Base-by-base conservation (phyloP, 306 rosid species). In the Trifolium subterraneum region DNA sequence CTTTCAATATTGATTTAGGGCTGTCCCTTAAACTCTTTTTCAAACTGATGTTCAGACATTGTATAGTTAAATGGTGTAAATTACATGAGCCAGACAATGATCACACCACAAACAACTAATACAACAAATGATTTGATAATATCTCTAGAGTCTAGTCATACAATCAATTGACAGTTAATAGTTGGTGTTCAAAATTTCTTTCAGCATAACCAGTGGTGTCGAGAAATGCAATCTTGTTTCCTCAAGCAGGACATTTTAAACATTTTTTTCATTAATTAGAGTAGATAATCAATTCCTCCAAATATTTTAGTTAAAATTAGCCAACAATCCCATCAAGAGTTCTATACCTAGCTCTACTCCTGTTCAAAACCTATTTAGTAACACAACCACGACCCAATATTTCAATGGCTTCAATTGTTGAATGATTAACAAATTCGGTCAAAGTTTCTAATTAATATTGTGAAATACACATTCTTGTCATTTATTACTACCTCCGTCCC, bases 351-450 rank as follows among this genome's bases (percentile, higher is more conserved):
- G 54, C 67, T 39, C 36, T 78, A 62, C 50, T 50, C 18, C 16
- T 3, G 20, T 48, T 11, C 39, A 73, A 52, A 54, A 64, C 62
- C 16, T 35, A 19, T 27, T 10, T 54, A 45, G 63, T 45, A 56
- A 11, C 20, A 80, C 48, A 35, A 19, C 29, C 74, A 44, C 1
- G 51, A 31, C 61, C 27, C 19, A 56, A 41, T 38, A 71, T 74
- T 33, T 50, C 67, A 41, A 44, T 29, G 52, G 56, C 22, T 61
- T 55, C 39, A 64, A 10, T 8, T 45, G 61, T 18, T 59, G 39
- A 75, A 74, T 35, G 51, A 68, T 74, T 50, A 56, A 79, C 51
- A 8, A 64, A 14, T 67, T 79, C 76, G 15, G 60, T 16, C 50
- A 13, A 72, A 39, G 75, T 38, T 70, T 70, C 56, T 74, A 48